phyloP scores from a whole-genome alignment of 768 basidiomycete species.

The Lactarius hatsudake region DNA sequence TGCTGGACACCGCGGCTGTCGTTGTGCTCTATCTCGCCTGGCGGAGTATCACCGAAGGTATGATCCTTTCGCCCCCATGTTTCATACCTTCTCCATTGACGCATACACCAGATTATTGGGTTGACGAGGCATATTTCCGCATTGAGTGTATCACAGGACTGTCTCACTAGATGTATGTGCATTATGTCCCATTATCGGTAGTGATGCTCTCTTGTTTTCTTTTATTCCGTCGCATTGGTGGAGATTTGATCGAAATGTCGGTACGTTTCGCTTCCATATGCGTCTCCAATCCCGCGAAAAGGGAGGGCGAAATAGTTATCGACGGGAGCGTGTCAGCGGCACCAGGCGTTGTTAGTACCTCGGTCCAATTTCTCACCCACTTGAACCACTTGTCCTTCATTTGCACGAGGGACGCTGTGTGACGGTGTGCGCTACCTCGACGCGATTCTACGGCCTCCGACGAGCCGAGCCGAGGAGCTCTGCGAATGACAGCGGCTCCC shows the following conservation, averaged over 20 bases:
- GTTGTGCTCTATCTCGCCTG: constrained; percentile 72
- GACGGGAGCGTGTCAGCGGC: constrained; percentile 2
- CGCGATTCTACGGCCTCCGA: constrained; percentile 19
- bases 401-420: background rate
- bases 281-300: background rate
- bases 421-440: constrained; percentile 32
- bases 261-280: constrained; percentile 8
- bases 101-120: constrained; percentile 41
- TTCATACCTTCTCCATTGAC: background rate
- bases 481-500: constrained; percentile 28
- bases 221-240: background rate
- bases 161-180: background rate
- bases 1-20: constrained; percentile 77
- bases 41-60: constrained; percentile 87
- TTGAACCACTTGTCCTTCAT: background rate
- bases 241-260: background rate
- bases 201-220: background rate
- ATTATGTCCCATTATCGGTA: constrained; percentile 1
- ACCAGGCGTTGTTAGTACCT: background rate
- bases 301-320: background rate
- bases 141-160: constrained; percentile 1
- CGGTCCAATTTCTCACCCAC: too few species aligned
- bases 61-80: constrained; percentile 28
- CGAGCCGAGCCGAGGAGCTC: constrained; percentile 13
- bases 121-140: constrained; percentile 45